These are phyloP conservation scores for Stephania yunnanensis DNA, from an alignment of 164 flowering plant genomes.

Conservation along the genomic window DNA sequence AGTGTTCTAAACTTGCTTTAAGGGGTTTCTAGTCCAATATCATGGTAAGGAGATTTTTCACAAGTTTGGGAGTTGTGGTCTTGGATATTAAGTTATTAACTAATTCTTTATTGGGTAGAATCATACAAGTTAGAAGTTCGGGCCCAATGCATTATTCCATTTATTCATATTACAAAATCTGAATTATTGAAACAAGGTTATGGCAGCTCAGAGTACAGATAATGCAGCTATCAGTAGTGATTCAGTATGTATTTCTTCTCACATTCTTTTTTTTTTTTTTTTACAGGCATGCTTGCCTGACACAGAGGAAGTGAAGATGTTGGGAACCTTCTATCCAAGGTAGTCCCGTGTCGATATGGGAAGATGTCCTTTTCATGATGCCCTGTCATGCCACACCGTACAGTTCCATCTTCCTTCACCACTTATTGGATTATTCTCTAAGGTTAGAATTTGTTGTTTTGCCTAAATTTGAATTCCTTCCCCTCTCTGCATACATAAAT, in stretches of 20 bases:
- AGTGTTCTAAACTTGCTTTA: no score
- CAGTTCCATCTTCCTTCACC: slow-evolving; percentile 61
- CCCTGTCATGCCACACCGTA: slow-evolving; percentile 95
- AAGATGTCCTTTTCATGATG: slow-evolving; percentile 54
- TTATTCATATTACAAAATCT: neutral
- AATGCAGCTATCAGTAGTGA: neutral
- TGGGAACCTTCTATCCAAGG: slow-evolving; percentile 61
- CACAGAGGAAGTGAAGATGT: slow-evolving; percentile 98
- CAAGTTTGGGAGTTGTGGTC: neutral
- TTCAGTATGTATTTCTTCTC: neutral
- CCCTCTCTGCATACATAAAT: neutral
- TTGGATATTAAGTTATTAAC: neutral
- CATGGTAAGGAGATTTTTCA: slow-evolving; percentile 43
- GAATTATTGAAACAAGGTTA: neutral
- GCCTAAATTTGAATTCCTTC: neutral
- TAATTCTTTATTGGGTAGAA: neutral
- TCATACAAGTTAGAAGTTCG: no score
- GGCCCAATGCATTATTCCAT: neutral
- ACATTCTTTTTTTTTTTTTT: slow-evolving; percentile 14
- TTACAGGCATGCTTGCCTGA: slow-evolving; percentile 18
- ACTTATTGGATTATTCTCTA: slow-evolving; percentile 87
- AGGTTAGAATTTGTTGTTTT: slow-evolving; percentile 33
- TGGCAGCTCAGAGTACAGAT: neutral
- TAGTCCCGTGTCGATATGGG: slow-evolving; percentile 51
- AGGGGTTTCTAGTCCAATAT: slow-evolving; percentile 38